phyloP scores from a whole-genome alignment of 768 basidiomycete species.

The Mycena amicta region DNA sequence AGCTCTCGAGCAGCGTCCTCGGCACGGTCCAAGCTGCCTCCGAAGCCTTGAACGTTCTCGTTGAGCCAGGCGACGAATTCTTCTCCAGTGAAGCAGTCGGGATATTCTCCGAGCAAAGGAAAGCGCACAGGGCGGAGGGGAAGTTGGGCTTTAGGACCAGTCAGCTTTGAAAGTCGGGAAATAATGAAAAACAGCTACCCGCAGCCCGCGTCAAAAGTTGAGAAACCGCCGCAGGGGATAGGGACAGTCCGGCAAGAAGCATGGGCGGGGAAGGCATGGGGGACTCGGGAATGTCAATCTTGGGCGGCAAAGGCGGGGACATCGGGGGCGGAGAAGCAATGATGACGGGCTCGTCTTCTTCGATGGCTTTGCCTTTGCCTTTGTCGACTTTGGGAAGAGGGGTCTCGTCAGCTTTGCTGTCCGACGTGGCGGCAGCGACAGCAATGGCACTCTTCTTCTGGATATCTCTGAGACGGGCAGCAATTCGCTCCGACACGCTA shows the following conservation, averaged over 20 bases:
- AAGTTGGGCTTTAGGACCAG: conserved; percentile 47
- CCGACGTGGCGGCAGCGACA: conserved; percentile 36
- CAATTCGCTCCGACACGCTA: conserved; percentile 87
- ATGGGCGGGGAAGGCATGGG: conserved; percentile 54
- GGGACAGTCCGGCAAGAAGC: conserved; percentile 73
- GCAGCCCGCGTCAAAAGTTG: conserved; percentile 72
- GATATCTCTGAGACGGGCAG: conserved; percentile 79
- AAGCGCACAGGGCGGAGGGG: conserved; percentile 71
- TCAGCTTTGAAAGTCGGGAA: not conserved
- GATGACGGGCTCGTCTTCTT: conserved; percentile 35
- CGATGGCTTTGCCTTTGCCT: conserved; percentile 71
- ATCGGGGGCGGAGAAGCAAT: conserved; percentile 59
- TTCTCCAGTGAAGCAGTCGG: conserved; percentile 85
- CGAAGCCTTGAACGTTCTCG: conserved; percentile 75
- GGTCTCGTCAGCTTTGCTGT: conserved; percentile 38
- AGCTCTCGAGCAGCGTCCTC: conserved; percentile 72
- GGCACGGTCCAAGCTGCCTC: conserved; percentile 75
- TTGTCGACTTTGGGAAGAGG: conserved; percentile 71
- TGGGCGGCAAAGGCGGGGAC: conserved; percentile 63
- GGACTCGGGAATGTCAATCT: conserved; percentile 36
- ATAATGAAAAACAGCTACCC: conserved; percentile 3
- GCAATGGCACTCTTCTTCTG: conserved; percentile 52
- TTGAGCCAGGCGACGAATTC: conserved; percentile 87
- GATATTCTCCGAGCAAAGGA: conserved; percentile 81
- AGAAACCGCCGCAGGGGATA: conserved; percentile 67